Base-by-base conservation (phyloP, 179 eudicot genomes). In the Spinacia oleracea region DNA sequence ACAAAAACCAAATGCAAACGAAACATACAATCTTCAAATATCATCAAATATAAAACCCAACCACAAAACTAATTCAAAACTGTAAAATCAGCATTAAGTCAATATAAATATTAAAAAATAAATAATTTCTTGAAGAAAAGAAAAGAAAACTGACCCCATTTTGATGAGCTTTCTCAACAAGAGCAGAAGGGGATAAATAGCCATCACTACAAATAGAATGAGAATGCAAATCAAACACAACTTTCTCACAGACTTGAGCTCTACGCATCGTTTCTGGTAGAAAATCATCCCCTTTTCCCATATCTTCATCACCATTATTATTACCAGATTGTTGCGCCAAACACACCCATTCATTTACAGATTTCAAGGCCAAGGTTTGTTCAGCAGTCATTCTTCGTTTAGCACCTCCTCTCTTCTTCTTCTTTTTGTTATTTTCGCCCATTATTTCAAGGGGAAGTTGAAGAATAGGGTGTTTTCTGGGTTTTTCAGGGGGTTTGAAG, bases 191-290 rank as follows among this genome's bases (percentile, higher is more conserved):
- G 55, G 98, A 88, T 56, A 96, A 89, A 81, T 77, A 96, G 73
- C 99, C 99, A 88, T 96, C 98, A 82, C 99, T 96, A 46, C 92
- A 89, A 82, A 84, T 88, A n/a, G 98, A 88, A 87, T 96, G 99
- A 34, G 88, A 88, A 69, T 96, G 99, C 81, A 96, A 82, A 45
- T 96, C 99, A 81, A 96, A 93, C 73, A 89, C 88, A 60, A 93
- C 69, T 78, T 91, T 96, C 74, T 91, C 91, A 29, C 81, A 81
- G 78, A 72, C 63, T 78, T 81, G 86, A n/a, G 89, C 84, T 43
- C 73, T 77, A 27, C 81, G 73, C 80, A 84, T 40, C 2, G 70
- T 23, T 59, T 87, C 86, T 7, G 89, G 87, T 65, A 87, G 81
- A 81, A 93, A 93, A 70, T 83, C 96, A 78, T 87, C 89, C 59